These are phyloP conservation scores for Euphrasia arctica DNA, from an alignment of 305 asterid species.

Conservation along the genomic window DNA sequence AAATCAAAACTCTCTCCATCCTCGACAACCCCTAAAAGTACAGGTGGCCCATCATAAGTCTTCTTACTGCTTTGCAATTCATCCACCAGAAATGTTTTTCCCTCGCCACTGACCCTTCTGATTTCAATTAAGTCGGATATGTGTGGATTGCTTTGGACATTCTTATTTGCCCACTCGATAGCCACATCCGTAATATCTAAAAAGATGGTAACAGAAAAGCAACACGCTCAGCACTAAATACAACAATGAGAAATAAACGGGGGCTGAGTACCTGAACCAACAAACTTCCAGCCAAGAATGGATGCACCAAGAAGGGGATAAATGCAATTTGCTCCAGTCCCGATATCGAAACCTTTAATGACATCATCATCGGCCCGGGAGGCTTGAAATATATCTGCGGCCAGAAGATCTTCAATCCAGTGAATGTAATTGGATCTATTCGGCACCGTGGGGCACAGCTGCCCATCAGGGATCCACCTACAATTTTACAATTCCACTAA, in stretches of 20 bases:
- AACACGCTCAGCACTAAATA: constrained; percentile 9
- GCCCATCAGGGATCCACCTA: constrained; percentile 99
- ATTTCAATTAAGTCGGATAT: constrained; percentile 66
- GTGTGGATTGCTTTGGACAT: constrained; percentile 70
- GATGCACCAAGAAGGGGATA: constrained; percentile 97
- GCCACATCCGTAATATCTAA: constrained; percentile 87
- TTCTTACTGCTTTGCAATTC: constrained; percentile 30
- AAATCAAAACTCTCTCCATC: constrained; percentile 78
- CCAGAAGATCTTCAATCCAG: constrained; percentile 85
- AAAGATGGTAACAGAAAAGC: background rate
- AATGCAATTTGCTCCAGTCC: constrained; percentile 89
- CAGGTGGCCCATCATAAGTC: constrained; percentile 42
- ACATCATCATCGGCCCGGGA: constrained; percentile 28
- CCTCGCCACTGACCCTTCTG: constrained; percentile 46
- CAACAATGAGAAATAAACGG: constrained; percentile 2
- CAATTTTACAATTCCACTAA: constrained; percentile 21
- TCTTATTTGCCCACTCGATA: constrained; percentile 78
- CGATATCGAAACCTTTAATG: constrained; percentile 78
- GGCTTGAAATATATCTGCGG: constrained; percentile 51
- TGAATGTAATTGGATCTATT: constrained; percentile 93
- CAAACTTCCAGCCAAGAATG: constrained; percentile 85
- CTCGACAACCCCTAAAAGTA: constrained; percentile 70
- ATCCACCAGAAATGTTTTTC: constrained; percentile 18
- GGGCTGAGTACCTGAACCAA: constrained; percentile 68
- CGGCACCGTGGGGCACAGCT: constrained; percentile 96